These are phyloP conservation scores for Luffa acutangula DNA, from an alignment of 306 rosid genomes.

Conservation along the genomic window DNA sequence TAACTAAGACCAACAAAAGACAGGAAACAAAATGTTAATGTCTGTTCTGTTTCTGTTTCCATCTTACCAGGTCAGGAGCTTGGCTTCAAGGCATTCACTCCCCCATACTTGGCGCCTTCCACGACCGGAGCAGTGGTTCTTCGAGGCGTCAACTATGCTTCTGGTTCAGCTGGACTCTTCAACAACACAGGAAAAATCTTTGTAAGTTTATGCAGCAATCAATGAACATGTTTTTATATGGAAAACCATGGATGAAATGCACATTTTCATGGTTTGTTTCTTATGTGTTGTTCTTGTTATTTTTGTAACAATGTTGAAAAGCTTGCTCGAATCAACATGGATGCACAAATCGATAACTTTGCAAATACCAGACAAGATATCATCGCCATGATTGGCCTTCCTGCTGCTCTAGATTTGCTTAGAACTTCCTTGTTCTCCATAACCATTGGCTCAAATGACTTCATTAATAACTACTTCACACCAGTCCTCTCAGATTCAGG, in stretches of 20 bases:
- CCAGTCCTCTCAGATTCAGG: slow-evolving; percentile 21
- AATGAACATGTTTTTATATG: not conserved
- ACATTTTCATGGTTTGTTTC: not conserved
- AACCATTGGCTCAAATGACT: slow-evolving; percentile 60
- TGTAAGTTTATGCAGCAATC: slow-evolving; percentile 27
- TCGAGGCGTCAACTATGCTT: slow-evolving; percentile 66
- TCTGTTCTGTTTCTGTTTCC: not conserved
- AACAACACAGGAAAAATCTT: slow-evolving; percentile 45
- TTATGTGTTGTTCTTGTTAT: not conserved
- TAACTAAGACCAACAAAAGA: not conserved
- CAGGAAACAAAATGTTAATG: not conserved
- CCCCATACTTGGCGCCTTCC: slow-evolving; percentile 58
- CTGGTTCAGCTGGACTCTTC: slow-evolving; percentile 66
- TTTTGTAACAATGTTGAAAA: slow-evolving; percentile 1
- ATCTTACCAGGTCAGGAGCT: slow-evolving; percentile 35
- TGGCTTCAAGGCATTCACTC: slow-evolving; percentile 31
- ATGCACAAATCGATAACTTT: slow-evolving; percentile 51
- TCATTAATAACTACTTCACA: slow-evolving; percentile 51
- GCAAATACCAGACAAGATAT: slow-evolving; percentile 58
- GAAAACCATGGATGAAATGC: not conserved
- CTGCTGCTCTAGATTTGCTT: slow-evolving; percentile 26
- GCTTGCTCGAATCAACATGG: slow-evolving; percentile 55
- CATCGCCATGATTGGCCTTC: slow-evolving; percentile 33
- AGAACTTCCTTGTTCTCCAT: slow-evolving; percentile 35
- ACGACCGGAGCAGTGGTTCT: slow-evolving; percentile 38